Evolutionary conservation across 768 basidiomycete species (phyloP).

Genomic region (Rickenella mellea): DNA sequence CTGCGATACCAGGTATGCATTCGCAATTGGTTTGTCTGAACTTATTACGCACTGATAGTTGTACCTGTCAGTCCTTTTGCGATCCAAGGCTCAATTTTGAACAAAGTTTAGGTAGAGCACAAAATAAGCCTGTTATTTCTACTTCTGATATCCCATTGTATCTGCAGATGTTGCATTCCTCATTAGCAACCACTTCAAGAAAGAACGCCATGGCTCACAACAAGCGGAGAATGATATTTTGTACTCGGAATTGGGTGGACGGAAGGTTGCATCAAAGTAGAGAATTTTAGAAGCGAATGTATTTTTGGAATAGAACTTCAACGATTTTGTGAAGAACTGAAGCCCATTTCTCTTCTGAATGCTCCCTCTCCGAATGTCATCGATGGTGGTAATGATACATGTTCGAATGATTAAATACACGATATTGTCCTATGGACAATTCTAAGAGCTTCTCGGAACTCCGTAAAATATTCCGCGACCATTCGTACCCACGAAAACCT

Average conservation of each 20-base stretch:
- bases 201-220: conserved; percentile 37
- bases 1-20: conserved; percentile 72
- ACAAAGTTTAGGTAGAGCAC: conserved; percentile 82
- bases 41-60: not conserved
- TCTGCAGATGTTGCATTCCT: conserved; percentile 75
- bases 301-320: too few relatives aligned
- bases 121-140: not conserved
- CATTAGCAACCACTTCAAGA: conserved; percentile 72
- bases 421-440: too few relatives aligned
- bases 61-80: conserved; percentile 62
- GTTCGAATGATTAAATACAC: too few relatives aligned
- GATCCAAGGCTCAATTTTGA: conserved; percentile 93
- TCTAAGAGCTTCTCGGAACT: too few relatives aligned
- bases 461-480: conserved; percentile 10
- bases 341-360: too few relatives aligned
- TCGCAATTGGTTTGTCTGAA: not conserved
- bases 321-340: too few relatives aligned
- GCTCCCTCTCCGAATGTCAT: too few relatives aligned
- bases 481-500: conserved; percentile 10
- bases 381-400: too few relatives aligned
- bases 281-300: too few relatives aligned
- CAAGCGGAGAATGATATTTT: conserved; percentile 21
- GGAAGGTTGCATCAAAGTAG: too few relatives aligned
- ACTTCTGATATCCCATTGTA: not conserved
- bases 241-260: conserved; percentile 26